Evolutionary conservation across 768 basidiomycete genomes (phyloP).

Genomic region (Austroboletus eburneus): DNA sequence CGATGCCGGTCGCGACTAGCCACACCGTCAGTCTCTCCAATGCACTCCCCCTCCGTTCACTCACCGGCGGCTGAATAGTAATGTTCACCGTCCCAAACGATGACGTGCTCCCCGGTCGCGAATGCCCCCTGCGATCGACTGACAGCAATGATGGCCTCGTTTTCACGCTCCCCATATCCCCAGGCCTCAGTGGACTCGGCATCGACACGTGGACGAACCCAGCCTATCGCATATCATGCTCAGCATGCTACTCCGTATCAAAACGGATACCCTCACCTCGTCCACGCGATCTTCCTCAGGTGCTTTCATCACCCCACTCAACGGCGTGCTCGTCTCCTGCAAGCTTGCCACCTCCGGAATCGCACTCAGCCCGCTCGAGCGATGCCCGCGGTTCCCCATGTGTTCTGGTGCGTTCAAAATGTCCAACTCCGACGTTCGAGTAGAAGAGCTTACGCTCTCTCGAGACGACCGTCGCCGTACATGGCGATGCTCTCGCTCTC

Average conservation of each 20-base stretch:
- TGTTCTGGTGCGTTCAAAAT: conserved; percentile 44
- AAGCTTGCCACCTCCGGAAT: conserved; percentile 53
- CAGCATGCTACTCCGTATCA: conserved; percentile 8
- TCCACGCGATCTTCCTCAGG: conserved; percentile 33
- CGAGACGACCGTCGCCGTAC: conserved; percentile 46
- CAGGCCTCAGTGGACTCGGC: conserved; percentile 25
- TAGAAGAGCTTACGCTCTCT: conserved; percentile 49
- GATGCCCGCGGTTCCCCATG: conserved; percentile 25
- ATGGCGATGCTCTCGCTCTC: conserved; percentile 32
- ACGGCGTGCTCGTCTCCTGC: conserved; percentile 24
- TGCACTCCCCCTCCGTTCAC: conserved; percentile 3
- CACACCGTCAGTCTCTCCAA: background rate
- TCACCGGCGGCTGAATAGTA: conserved; percentile 31
- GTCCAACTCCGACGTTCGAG: conserved; percentile 49
- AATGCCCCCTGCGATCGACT: conserved; percentile 16
- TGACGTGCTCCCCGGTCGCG: conserved; percentile 29
- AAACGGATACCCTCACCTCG: conserved; percentile 25
- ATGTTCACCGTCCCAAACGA: conserved; percentile 31
- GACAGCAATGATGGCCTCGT: conserved; percentile 19
- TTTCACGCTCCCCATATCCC: conserved; percentile 22
- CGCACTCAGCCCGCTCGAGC: conserved; percentile 42
- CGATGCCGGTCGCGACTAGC: conserved; percentile 38
- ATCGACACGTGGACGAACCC: conserved; percentile 35
- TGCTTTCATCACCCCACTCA: conserved; percentile 31
- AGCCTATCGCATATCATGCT: conserved; percentile 14